Evolutionary conservation across 2,329 filamentous ascomycete species (phyloP).

Genomic region (Xylaria sp.): DNA sequence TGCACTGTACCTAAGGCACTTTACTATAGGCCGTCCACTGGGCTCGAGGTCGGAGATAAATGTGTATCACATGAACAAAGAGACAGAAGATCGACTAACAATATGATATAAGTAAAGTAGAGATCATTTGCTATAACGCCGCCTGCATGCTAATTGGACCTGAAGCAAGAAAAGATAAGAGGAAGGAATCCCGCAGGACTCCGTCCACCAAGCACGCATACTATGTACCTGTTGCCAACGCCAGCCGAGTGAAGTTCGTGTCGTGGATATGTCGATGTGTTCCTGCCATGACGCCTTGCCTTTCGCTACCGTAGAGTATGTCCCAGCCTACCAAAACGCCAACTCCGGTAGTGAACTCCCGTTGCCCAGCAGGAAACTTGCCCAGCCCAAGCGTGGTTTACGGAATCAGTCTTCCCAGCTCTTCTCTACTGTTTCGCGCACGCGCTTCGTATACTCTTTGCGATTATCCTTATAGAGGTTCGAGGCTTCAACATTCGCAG

Average conservation of each 20-base stretch:
- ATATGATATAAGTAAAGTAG: slow-evolving; percentile 9
- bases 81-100: neutral
- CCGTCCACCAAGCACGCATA: slow-evolving; percentile 20
- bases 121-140: slow-evolving; percentile 31
- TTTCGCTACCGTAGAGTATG: slow-evolving; percentile 23
- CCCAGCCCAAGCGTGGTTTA: slow-evolving; percentile 6
- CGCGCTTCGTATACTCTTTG: slow-evolving; percentile 94
- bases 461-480: slow-evolving; percentile 99
- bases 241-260: slow-evolving; percentile 16
- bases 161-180: slow-evolving; percentile 17
- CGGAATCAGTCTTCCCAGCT: slow-evolving; percentile 87
- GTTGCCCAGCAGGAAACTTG: slow-evolving; percentile 11
- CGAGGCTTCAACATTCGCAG: slow-evolving; percentile 96
- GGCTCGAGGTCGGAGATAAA: neutral
- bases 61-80: neutral
- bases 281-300: slow-evolving; percentile 22
- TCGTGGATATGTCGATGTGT: slow-evolving; percentile 13
- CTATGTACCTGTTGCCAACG: slow-evolving; percentile 18
- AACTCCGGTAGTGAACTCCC: slow-evolving; percentile 29
- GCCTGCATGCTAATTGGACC: slow-evolving; percentile 29
- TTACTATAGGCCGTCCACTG: neutral
- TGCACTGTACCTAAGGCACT: neutral
- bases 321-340: slow-evolving; percentile 36
- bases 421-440: slow-evolving; percentile 97
- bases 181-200: slow-evolving; percentile 12